Evolutionary conservation across 2,329 filamentous ascomycete genomes (phyloP), one percentile per base, ranked within the genome.

Genomic region (Epichloe typhina): DNA sequence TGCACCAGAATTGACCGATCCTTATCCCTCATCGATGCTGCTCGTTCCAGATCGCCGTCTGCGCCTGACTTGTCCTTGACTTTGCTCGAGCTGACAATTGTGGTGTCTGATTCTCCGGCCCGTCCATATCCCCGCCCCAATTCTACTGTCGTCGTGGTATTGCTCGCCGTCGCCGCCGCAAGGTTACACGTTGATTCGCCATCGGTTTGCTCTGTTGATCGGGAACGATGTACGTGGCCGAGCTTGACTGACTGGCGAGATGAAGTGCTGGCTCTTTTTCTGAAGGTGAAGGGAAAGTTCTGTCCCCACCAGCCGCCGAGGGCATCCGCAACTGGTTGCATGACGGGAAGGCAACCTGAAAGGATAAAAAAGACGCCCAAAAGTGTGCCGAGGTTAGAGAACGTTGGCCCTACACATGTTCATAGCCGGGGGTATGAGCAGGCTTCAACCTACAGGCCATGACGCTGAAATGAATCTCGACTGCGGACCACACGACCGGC

Each of bases 231-330:
- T 7, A 21, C 19, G 5, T 46, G 45, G 12, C 26, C 26, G 17
- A 49, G 26, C 21, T 41, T 38, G 4, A 41, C 46, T 13, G 37
- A 35, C 11, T 13, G 37, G 8, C 1, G 37, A 33, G 19, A 26
- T 26, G 35, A 15, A 15, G 19, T 31, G 45, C 33, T 48, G 31
- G 45, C 12, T 17, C 19, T 15, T 26, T 40, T 51, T n/a, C 48
- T 21, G n/a, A 46, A 52, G 8, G 50, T 21, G 23, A 46, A 52
- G 3, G 50, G 37, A 33, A 52, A 52, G 17, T 49, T 52, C 23
- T 47, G 45, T 8, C 45, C 46, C 39, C 46, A 52, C 50, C 46
- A 52, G 19, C 50, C 47, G 8, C 50, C 50, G 17, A 52, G n/a
- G 19, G 42, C 46, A 23, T 46, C 41, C 23, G 50, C 33, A 23